A percentile compares a stretch with the other conserved stretches of the same genome.
phyloP scores from a whole-genome alignment of 2,329 filamentous ascomycete species.

The Drechmeria coniospora region DNA sequence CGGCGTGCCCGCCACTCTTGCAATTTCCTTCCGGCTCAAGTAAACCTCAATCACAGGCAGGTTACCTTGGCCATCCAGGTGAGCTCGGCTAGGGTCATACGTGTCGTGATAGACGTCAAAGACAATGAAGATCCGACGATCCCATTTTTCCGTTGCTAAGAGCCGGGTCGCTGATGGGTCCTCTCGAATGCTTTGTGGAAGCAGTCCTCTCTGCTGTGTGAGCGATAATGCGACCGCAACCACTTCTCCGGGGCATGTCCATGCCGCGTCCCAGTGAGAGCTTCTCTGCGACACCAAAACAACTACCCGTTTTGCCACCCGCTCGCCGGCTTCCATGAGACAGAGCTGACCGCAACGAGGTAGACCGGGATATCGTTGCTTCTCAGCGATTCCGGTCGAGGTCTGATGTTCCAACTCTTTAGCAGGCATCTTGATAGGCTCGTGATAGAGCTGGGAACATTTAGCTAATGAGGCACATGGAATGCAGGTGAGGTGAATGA shows the following conservation, averaged over 20 bases:
- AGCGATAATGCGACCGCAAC: conserved; percentile 1
- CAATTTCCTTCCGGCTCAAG: conserved; percentile 2
- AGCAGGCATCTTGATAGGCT: no score
- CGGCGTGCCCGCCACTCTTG: conserved; percentile 1
- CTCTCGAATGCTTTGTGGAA: not conserved
- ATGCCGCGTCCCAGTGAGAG: not conserved
- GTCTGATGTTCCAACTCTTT: no score
- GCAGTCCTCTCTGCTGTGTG: not conserved
- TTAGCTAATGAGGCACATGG: no score
- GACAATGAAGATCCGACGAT: conserved; percentile 4
- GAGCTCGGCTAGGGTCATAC: conserved; percentile 5
- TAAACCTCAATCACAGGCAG: conserved; percentile 4
- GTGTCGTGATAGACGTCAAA: conserved; percentile 7
- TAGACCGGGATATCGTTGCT: no score
- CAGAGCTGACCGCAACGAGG: no score
- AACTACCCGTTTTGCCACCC: not conserved
- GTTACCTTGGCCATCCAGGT: conserved; percentile 3
- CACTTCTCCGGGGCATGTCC: not conserved
- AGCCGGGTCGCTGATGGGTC: not conserved
- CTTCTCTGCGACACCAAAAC: not conserved
- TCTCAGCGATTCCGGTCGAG: no score
- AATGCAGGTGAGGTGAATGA: no score
- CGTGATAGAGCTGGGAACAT: no score
- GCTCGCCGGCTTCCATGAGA: no score
- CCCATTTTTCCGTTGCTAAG: conserved; percentile 5